A percentile compares a stretch with the other conserved stretches of the same genome.
phyloP scores from a whole-genome alignment of 2,329 filamentous ascomycete genomes.

The Aspergillus puulaauensis region DNA sequence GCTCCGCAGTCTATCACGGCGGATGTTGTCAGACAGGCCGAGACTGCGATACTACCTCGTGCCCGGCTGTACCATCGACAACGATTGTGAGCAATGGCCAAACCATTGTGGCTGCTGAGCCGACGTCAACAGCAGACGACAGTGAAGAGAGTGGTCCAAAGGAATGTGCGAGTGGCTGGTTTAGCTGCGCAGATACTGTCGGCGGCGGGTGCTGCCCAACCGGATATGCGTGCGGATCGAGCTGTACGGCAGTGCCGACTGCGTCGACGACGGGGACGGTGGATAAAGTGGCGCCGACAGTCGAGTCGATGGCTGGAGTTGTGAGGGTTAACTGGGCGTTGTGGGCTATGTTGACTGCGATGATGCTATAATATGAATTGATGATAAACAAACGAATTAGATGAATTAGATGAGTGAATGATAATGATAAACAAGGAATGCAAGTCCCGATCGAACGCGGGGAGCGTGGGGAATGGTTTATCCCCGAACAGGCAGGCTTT shows the following conservation, averaged over 20 bases:
- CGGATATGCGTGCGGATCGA: slow-evolving; percentile 72
- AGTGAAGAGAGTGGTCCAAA: slow-evolving; percentile 33
- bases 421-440: neutral
- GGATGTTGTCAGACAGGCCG: slow-evolving; percentile 88
- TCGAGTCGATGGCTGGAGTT: slow-evolving; percentile 10
- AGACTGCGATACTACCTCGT: slow-evolving; percentile 78
- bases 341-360: slow-evolving; percentile 13
- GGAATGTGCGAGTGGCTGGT: slow-evolving; percentile 78
- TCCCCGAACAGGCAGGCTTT: neutral
- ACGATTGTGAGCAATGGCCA: slow-evolving; percentile 64
- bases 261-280: slow-evolving; percentile 55
- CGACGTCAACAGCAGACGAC: slow-evolving; percentile 34
- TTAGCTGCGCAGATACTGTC: slow-evolving; percentile 62
- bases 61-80: slow-evolving; percentile 66
- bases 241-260: slow-evolving; percentile 61
- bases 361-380: slow-evolving; percentile 1
- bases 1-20: slow-evolving; percentile 74
- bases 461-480: neutral
- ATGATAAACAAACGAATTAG: too few relatives aligned
- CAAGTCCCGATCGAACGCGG: neutral
- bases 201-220: slow-evolving; percentile 81
- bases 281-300: slow-evolving; percentile 37
- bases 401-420: neutral
- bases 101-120: slow-evolving; percentile 66
- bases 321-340: slow-evolving; percentile 1